Evolutionary conservation across 2,329 filamentous ascomycete genomes (phyloP).

Genomic region (Celoporthe dispersa): DNA sequence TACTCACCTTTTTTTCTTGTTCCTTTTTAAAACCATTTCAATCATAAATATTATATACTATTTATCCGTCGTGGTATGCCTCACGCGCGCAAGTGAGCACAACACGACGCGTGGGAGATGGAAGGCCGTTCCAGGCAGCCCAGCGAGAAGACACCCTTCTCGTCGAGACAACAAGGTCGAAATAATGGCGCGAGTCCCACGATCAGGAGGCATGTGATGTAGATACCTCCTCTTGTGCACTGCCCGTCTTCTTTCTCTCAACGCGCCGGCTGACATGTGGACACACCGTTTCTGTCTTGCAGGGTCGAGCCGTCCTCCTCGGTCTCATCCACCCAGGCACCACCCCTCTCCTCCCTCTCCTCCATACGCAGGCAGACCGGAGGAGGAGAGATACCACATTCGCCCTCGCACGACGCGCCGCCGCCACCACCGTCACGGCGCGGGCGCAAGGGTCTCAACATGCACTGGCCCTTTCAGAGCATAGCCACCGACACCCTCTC

Average conservation of each 20-base stretch:
- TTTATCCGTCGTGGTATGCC: constrained; percentile 1
- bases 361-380: not conserved
- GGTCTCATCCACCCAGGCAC: not conserved
- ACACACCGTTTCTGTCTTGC: not conserved
- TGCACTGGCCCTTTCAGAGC: constrained; percentile 43
- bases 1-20: not conserved
- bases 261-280: not conserved
- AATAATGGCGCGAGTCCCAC: not conserved
- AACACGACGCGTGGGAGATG: not conserved
- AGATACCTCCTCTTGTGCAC: not conserved
- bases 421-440: constrained; percentile 26
- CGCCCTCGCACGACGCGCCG: not conserved
- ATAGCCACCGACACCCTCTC: constrained; percentile 35
- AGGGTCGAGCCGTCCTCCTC: not conserved
- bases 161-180: not conserved
- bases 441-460: constrained; percentile 30
- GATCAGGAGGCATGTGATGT: not conserved
- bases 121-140: not conserved
- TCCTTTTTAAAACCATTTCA: too few relatives aligned
- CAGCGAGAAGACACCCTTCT: not conserved
- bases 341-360: not conserved
- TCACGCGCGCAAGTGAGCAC: not conserved
- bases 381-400: not conserved
- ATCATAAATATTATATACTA: not conserved
- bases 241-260: not conserved